Conservation (phyloP, 176 grass and related monocot species). For the Rhynchospora breviuscula region DNA sequence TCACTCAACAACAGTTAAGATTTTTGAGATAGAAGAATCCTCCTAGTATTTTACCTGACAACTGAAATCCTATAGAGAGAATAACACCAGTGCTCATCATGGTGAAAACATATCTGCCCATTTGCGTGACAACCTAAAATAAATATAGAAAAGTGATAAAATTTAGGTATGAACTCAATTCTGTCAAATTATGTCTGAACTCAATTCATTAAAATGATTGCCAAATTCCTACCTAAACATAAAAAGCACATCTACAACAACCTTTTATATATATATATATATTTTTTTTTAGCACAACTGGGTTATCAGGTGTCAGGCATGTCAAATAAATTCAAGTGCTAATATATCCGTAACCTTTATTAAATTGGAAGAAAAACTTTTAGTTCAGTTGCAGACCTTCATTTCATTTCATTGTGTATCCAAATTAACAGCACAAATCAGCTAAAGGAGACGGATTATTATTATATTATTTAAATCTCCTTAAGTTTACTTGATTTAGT, state of each 20-base stretch:
- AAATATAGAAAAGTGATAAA: conserved; percentile 17
- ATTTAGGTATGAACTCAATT: not conserved
- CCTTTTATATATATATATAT: too few relatives aligned
- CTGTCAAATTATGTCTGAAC: not conserved
- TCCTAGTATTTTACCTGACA: conserved; percentile 57
- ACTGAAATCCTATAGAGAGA: conserved; percentile 86
- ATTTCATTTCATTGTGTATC: not conserved
- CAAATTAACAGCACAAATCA: not conserved
- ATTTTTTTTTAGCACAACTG: too few relatives aligned
- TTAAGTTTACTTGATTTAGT: not conserved
- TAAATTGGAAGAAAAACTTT: not conserved
- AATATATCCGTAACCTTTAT: too few relatives aligned
- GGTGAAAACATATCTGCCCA: conserved; percentile 78
- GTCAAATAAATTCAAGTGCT: too few relatives aligned
- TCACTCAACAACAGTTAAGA: not conserved
- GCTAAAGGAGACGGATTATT: not conserved
- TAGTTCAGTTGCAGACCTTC: not conserved
- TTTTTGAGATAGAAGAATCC: not conserved
- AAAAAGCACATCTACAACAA: too few relatives aligned
- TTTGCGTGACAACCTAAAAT: conserved; percentile 59
- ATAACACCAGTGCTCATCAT: conserved; percentile 93
- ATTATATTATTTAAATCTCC: not conserved
- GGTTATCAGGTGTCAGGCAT: too few relatives aligned
- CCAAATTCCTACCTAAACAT: too few relatives aligned
- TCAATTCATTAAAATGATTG: not conserved